Evolutionary conservation across 1,139 yeast species (phyloP).

Genomic region (Groenewaldozyma sp.): DNA sequence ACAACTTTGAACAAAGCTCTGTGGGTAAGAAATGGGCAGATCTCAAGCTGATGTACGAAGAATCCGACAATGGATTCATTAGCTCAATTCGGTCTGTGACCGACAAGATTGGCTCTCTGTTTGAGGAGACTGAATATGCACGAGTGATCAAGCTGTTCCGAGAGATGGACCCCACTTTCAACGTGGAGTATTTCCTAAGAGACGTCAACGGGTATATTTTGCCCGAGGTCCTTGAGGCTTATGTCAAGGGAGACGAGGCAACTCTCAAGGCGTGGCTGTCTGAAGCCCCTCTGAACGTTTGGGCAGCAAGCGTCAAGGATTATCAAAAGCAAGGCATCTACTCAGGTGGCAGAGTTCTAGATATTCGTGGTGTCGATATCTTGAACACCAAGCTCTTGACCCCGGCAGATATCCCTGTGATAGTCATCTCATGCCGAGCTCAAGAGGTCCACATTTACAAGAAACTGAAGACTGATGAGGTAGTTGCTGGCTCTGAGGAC

Average conservation of each 20-base stretch:
- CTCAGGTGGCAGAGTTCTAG: conserved; percentile 86
- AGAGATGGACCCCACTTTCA: conserved; percentile 84
- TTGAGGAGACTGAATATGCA: conserved; percentile 95
- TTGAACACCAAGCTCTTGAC: conserved; percentile 81
- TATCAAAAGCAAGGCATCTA: conserved; percentile 85
- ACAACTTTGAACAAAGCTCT: conserved; percentile 54
- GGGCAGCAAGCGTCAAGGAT: conserved; percentile 90
- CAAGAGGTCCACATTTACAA: conserved; percentile 91
- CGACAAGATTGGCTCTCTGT: conserved; percentile 76
- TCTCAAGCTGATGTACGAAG: conserved; percentile 64
- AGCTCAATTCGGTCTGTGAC: conserved; percentile 70
- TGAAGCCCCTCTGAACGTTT: conserved; percentile 93
- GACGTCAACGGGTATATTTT: conserved; percentile 87
- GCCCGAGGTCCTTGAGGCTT: conserved; percentile 94
- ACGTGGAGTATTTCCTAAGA: conserved; percentile 66
- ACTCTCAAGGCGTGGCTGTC: conserved; percentile 85
- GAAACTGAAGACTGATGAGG: conserved; percentile 83
- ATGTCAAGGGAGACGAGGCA: conserved; percentile 81
- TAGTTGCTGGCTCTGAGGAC: conserved; percentile 95
- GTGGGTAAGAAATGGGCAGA: conserved; percentile 58
- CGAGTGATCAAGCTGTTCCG: conserved; percentile 79
- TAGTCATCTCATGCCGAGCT: conserved; percentile 92
- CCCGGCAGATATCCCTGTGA: conserved; percentile 88
- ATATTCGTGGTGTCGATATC: conserved; percentile 91
- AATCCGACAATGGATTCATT: conserved; percentile 87